phyloP scores from a whole-genome alignment of 192 early-diverging fungal genomes.

The Coemansia guatemalensis region DNA sequence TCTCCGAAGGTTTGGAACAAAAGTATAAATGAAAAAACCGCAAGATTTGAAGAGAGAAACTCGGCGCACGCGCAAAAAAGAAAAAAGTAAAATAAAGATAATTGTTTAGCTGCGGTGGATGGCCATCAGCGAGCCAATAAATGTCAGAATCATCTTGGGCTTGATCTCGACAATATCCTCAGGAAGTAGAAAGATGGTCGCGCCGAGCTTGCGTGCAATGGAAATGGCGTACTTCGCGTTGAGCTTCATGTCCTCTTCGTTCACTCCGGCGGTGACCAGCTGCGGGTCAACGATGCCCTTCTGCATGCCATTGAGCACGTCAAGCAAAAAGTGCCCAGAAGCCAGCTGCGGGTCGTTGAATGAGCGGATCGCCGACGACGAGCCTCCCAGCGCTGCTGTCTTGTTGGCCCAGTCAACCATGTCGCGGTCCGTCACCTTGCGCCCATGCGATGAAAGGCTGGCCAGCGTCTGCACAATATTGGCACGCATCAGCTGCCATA shows the following conservation, averaged over 20 bases:
- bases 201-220: constrained; percentile 97
- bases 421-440: constrained; percentile 87
- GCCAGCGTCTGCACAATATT: constrained; percentile 93
- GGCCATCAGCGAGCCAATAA: constrained; percentile 93
- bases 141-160: constrained; percentile 95
- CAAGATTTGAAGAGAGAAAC: neutral
- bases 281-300: constrained; percentile 89
- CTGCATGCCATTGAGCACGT: constrained; percentile 91
- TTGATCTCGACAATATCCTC: constrained; percentile 99
- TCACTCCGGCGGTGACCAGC: constrained; percentile 69
- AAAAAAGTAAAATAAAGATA: constrained; percentile 6
- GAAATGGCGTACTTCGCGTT: constrained; percentile 98
- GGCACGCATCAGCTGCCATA: constrained; percentile 99
- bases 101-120: constrained; percentile 39
- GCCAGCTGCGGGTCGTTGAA: constrained; percentile 85
- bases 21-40: neutral
- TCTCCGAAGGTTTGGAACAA: neutral
- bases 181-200: constrained; percentile 96
- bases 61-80: neutral
- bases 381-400: constrained; percentile 59
- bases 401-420: constrained; percentile 97
- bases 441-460: constrained; percentile 76
- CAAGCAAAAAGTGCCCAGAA: constrained; percentile 82
- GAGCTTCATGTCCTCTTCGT: constrained; percentile 82
- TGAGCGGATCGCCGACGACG: constrained; percentile 63